These are phyloP conservation scores for Cyclanthera cordifolia DNA, from an alignment of 306 rosid species.

Conservation along the genomic window DNA sequence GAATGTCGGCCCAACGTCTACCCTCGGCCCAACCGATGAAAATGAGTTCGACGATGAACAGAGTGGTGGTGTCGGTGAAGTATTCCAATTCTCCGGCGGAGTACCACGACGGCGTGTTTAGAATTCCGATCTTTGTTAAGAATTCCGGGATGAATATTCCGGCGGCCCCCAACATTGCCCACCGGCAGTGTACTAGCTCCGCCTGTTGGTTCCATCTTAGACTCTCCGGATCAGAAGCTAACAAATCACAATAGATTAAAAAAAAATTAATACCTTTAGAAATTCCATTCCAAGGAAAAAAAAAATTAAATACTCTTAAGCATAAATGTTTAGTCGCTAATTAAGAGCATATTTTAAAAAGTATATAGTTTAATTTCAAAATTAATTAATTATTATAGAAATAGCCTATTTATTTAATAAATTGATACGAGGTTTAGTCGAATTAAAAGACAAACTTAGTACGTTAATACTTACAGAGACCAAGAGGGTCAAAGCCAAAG, in stretches of 20 bases:
- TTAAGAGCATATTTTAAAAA: no score
- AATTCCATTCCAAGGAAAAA: no score
- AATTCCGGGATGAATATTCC: slow-evolving; percentile 72
- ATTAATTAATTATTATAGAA: no score
- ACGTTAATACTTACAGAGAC: slow-evolving; percentile 40
- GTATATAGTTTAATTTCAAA: no score
- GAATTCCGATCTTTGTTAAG: slow-evolving; percentile 51
- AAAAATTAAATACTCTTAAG: no score
- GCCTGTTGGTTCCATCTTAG: slow-evolving; percentile 54
- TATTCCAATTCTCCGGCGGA: slow-evolving; percentile 52
- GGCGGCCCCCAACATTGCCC: slow-evolving; percentile 76
- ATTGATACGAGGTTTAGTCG: no score
- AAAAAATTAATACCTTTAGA: no score
- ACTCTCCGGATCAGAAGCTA: slow-evolving; percentile 66
- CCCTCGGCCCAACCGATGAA: slow-evolving; percentile 79
- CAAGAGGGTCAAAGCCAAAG: slow-evolving; percentile 75
- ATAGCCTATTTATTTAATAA: no score
- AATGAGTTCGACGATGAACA: slow-evolving; percentile 45
- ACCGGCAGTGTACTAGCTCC: slow-evolving; percentile 64
- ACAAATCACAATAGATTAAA: no score
- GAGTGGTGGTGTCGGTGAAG: slow-evolving; percentile 67
- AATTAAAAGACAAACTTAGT: no score
- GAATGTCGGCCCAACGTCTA: slow-evolving; percentile 61
- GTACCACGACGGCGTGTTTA: slow-evolving; percentile 72
- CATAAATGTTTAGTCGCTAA: no score